phyloP scores from a whole-genome alignment of 257 asterid species.

The Apocynum venetum region DNA sequence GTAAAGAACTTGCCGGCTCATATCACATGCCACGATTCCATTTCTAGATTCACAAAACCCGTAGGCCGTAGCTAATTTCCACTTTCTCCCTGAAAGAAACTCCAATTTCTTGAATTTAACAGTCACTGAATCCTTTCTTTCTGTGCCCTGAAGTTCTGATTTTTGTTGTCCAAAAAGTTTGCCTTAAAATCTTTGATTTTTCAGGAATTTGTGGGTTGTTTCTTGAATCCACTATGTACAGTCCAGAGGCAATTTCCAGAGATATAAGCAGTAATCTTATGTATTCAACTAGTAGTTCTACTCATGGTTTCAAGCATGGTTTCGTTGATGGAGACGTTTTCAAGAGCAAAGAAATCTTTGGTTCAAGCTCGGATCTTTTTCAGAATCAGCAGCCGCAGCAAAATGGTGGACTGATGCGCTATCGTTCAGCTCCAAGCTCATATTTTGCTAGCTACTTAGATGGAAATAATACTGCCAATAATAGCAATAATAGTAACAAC shows the following conservation, averaged over 20 bases:
- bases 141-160: neutral
- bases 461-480: conserved; percentile 25
- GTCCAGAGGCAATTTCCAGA: conserved; percentile 50
- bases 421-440: conserved; percentile 81
- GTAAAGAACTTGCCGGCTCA: neutral
- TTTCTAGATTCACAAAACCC: conserved; percentile 8
- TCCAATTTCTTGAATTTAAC: conserved; percentile 7
- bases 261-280: conserved; percentile 32
- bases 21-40: neutral
- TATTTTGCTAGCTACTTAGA: conserved; percentile 51
- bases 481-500: conserved; percentile 16
- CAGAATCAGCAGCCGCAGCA: conserved; percentile 28
- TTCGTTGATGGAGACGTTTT: conserved; percentile 28
- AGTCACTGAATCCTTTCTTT: neutral
- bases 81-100: neutral
- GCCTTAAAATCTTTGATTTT: neutral
- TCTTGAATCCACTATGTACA: conserved; percentile 26
- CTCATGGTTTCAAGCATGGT: conserved; percentile 26
- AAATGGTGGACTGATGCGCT: conserved; percentile 49
- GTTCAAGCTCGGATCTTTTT: conserved; percentile 29
- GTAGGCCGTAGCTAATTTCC: neutral
- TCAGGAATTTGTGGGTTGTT: neutral
- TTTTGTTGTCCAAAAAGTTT: neutral
- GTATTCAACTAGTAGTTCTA: conserved; percentile 20
- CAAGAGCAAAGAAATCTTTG: conserved; percentile 26